A percentile compares a stretch with the other conserved stretches of the same genome.
Evolutionary conservation across 495 filamentous ascomycete species (phyloP).

Genomic region (Xylaria castorea): DNA sequence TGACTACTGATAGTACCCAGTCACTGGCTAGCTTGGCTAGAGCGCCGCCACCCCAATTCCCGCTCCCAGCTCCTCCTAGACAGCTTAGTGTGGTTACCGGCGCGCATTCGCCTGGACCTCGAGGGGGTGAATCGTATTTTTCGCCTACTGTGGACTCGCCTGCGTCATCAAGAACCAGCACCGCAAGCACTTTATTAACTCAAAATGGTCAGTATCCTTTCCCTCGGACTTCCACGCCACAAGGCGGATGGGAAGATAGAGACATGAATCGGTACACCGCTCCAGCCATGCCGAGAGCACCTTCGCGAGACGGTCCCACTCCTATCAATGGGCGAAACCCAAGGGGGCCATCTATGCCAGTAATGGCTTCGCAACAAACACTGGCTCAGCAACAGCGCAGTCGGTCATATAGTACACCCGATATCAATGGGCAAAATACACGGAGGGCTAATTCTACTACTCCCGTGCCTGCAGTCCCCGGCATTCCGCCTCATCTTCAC

Average conservation of each 20-base stretch:
- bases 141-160: slow-evolving; percentile 87
- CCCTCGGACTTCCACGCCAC: slow-evolving; percentile 71
- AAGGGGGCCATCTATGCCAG: slow-evolving; percentile 82
- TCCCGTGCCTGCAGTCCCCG: slow-evolving; percentile 60
- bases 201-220: slow-evolving; percentile 72
- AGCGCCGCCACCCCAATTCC: slow-evolving; percentile 71
- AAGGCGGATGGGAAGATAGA: slow-evolving; percentile 67
- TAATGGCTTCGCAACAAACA: slow-evolving; percentile 65
- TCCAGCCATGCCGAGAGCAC: slow-evolving; percentile 78
- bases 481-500: slow-evolving; percentile 63
- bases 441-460: slow-evolving; percentile 38
- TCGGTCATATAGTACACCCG: slow-evolving; percentile 68
- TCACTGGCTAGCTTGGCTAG: slow-evolving; percentile 56
- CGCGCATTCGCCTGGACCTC: slow-evolving; percentile 56
- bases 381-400: slow-evolving; percentile 64
- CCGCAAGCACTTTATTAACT: slow-evolving; percentile 63
- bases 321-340: slow-evolving; percentile 68
- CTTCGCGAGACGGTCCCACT: slow-evolving; percentile 77
- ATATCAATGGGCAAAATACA: slow-evolving; percentile 60
- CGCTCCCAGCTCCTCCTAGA: slow-evolving; percentile 62
- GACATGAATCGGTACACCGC: slow-evolving; percentile 84
- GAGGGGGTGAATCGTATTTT: slow-evolving; percentile 79
- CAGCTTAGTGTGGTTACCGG: slow-evolving; percentile 72
- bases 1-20: slow-evolving; percentile 72
- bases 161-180: slow-evolving; percentile 79